Evolutionary conservation across 768 basidiomycete species (phyloP).

Genomic region (Russula dissimulans): DNA sequence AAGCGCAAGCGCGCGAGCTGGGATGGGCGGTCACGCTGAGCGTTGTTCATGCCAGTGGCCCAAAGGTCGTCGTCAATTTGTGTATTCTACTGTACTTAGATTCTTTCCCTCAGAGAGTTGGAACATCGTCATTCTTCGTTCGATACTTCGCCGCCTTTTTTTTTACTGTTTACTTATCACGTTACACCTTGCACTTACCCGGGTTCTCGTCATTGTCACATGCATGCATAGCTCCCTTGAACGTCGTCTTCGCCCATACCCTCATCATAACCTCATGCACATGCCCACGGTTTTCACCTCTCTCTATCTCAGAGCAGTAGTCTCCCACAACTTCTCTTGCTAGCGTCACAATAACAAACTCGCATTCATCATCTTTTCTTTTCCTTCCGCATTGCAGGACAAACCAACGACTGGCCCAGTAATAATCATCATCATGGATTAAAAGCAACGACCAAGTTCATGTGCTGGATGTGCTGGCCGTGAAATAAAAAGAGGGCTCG

Average conservation of each 20-base stretch:
- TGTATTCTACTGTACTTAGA: background rate
- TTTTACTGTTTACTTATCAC: constrained; percentile 15
- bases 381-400: too few relatives aligned
- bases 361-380: too few relatives aligned
- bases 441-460: too few relatives aligned
- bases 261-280: background rate
- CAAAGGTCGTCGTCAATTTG: too few relatives aligned
- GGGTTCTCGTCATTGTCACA: background rate
- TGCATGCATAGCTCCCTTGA: background rate
- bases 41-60: background rate
- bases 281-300: background rate
- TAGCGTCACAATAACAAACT: too few relatives aligned
- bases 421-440: too few relatives aligned
- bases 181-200: background rate
- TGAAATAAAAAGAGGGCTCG: too few relatives aligned
- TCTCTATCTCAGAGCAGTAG: too few relatives aligned
- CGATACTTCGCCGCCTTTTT: background rate
- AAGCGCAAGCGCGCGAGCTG: constrained; percentile 51
- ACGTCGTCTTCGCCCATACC: background rate
- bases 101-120: background rate
- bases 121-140: background rate
- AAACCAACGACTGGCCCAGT: too few relatives aligned
- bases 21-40: constrained; percentile 36
- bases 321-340: too few relatives aligned
- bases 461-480: too few relatives aligned